Evolutionary conservation across 768 basidiomycete genomes (phyloP).

Genomic region (Russula brevipes): DNA sequence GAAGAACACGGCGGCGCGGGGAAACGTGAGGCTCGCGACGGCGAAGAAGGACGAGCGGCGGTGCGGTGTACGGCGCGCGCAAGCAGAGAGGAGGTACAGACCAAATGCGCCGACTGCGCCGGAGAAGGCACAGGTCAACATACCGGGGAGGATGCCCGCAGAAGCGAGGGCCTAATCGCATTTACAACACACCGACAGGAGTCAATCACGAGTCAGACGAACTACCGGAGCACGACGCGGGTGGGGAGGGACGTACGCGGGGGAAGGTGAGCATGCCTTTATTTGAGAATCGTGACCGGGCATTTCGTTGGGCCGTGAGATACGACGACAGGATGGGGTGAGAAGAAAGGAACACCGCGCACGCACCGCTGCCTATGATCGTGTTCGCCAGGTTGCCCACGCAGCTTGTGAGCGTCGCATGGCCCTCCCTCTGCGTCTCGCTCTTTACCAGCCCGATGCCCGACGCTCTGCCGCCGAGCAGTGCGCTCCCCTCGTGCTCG

Average conservation of each 20-base stretch:
- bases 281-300: not conserved
- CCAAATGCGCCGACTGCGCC: slow-evolving; percentile 77
- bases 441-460: slow-evolving; percentile 23
- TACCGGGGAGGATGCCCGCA: slow-evolving; percentile 83
- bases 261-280: slow-evolving; percentile 87
- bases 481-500: slow-evolving; percentile 51
- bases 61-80: slow-evolving; percentile 70
- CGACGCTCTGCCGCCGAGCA: slow-evolving; percentile 46
- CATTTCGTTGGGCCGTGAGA: not conserved
- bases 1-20: slow-evolving; percentile 80
- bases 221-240: slow-evolving; percentile 20
- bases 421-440: slow-evolving; percentile 48
- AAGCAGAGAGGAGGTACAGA: slow-evolving; percentile 80
- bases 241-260: slow-evolving; percentile 43
- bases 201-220: not conserved
- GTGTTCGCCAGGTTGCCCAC: slow-evolving; percentile 84
- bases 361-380: slow-evolving; percentile 81
- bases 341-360: not conserved
- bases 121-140: slow-evolving; percentile 81
- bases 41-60: slow-evolving; percentile 80
- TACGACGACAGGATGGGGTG: not conserved
- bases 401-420: slow-evolving; percentile 62
- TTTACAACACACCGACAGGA: not conserved
- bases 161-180: slow-evolving; percentile 75
- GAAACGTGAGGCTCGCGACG: slow-evolving; percentile 81